phyloP scores from a whole-genome alignment of 2,329 filamentous ascomycete species.

The Sporothrix dimorphospora region DNA sequence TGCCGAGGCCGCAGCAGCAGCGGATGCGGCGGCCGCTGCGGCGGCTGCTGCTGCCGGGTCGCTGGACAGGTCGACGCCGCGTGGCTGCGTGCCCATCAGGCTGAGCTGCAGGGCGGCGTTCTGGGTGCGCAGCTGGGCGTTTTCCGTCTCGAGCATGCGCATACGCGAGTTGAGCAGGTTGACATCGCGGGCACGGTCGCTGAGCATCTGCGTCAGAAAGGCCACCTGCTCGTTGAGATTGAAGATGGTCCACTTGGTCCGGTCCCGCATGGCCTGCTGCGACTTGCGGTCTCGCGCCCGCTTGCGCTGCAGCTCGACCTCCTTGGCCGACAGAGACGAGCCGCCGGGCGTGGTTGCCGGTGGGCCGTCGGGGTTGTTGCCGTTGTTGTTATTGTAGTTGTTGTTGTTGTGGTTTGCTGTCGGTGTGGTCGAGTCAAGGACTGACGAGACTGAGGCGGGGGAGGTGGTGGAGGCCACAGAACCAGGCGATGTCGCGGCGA shows the following conservation, averaged over 20 bases:
- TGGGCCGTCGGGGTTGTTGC: not conserved
- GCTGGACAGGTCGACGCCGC: constrained; percentile 4
- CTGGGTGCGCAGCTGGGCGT: constrained; percentile 39
- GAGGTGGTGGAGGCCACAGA: constrained; percentile 23
- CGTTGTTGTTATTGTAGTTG: not conserved
- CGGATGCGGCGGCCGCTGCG: not conserved
- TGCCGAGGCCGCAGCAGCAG: constrained; percentile 6
- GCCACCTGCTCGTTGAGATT: constrained; percentile 40
- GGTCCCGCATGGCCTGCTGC: constrained; percentile 43
- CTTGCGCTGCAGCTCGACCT: constrained; percentile 40
- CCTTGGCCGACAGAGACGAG: constrained; percentile 25
- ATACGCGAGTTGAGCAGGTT: constrained; percentile 34
- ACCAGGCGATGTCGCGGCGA: constrained; percentile 7
- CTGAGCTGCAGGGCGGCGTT: constrained; percentile 40
- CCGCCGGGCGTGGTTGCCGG: not conserved
- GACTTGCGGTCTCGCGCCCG: constrained; percentile 41
- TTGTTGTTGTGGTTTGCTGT: not conserved
- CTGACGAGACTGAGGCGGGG: not conserved
- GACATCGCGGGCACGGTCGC: constrained; percentile 35
- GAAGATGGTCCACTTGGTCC: constrained; percentile 41
- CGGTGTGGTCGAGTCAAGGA: constrained; percentile 6
- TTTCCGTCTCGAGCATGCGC: constrained; percentile 37
- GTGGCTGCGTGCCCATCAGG: constrained; percentile 34
- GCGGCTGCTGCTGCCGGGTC: not conserved
- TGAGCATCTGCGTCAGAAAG: constrained; percentile 36